These are phyloP conservation scores for Trichosanthes cucumerina DNA, from an alignment of 306 rosid species.

Conservation along the genomic window DNA sequence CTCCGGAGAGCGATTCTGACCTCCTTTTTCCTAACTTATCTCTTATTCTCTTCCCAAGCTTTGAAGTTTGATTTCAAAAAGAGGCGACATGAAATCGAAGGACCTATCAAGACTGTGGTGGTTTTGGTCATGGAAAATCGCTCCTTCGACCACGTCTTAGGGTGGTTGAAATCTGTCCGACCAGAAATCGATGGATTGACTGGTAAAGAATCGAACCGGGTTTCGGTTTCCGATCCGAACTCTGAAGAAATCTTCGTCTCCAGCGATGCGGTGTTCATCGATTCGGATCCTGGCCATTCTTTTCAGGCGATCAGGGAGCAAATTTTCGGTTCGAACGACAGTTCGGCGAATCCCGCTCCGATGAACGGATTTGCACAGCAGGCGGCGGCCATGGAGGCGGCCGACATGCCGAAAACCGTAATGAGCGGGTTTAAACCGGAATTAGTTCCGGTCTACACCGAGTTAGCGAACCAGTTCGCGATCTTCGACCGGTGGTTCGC, in stretches of 20 bases:
- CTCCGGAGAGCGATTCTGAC: conserved; percentile 26
- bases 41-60: conserved; percentile 29
- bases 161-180: conserved; percentile 67
- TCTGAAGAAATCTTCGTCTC: conserved; percentile 41
- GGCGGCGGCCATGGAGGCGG: conserved; percentile 29
- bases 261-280: conserved; percentile 54
- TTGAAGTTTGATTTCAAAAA: conserved; percentile 9
- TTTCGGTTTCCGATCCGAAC: conserved; percentile 21
- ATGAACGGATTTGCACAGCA: conserved; percentile 95
- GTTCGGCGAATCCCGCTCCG: conserved; percentile 28
- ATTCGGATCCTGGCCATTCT: conserved; percentile 78
- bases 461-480: conserved; percentile 47
- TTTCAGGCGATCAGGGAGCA: conserved; percentile 82
- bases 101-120: conserved; percentile 76
- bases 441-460: conserved; percentile 51
- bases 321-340: conserved; percentile 69
- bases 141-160: conserved; percentile 83
- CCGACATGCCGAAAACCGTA: conserved; percentile 37
- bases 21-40: conserved; percentile 22
- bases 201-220: conserved; percentile 58
- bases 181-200: conserved; percentile 71
- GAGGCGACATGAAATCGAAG: conserved; percentile 36
- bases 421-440: conserved; percentile 86
- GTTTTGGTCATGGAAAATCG: conserved; percentile 88
- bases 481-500: conserved; percentile 87